A percentile compares a stretch with the other conserved stretches of the same genome.
These are phyloP conservation scores for Colletotrichum tropicicola DNA, from an alignment of 2,329 filamentous ascomycete genomes.

Conservation along the genomic window DNA sequence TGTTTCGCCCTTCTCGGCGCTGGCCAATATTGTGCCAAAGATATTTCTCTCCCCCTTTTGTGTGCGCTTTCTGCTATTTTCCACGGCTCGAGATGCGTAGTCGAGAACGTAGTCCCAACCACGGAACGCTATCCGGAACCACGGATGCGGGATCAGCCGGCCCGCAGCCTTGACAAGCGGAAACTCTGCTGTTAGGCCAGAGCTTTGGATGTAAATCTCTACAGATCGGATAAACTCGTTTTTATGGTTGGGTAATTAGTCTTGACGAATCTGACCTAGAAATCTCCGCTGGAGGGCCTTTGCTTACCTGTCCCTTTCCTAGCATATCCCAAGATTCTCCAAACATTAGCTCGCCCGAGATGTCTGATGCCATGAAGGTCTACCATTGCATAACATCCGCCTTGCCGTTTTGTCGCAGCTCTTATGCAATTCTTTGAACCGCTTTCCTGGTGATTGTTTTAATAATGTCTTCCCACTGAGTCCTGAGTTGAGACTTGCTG, in stretches of 20 bases:
- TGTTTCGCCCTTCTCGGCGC: constrained; percentile 4
- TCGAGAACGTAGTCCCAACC: constrained; percentile 20
- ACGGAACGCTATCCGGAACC: background rate
- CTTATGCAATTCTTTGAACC: constrained; percentile 52
- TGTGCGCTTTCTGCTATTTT: background rate
- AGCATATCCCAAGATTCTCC: constrained; percentile 63
- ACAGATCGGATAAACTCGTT: background rate
- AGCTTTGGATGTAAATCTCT: background rate
- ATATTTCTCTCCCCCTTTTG: background rate
- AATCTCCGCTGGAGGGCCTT: no score
- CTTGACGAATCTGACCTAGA: no score
- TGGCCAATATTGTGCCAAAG: constrained; percentile 1
- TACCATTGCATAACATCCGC: constrained; percentile 63
- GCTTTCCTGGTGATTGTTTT: constrained; percentile 29
- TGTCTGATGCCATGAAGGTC: constrained; percentile 61
- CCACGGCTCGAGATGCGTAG: background rate
- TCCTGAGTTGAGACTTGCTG: background rate
- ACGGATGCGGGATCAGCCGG: background rate
- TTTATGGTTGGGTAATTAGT: background rate
- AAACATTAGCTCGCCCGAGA: constrained; percentile 62
- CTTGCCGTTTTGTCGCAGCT: constrained; percentile 44
- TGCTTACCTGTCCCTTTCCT: constrained; percentile 55
- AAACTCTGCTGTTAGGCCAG: background rate
- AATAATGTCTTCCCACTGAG: background rate
- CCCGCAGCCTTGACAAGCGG: background rate